These are phyloP conservation scores for Trichoderma asperelloides DNA, from an alignment of 495 filamentous ascomycete species.

Conservation along the genomic window DNA sequence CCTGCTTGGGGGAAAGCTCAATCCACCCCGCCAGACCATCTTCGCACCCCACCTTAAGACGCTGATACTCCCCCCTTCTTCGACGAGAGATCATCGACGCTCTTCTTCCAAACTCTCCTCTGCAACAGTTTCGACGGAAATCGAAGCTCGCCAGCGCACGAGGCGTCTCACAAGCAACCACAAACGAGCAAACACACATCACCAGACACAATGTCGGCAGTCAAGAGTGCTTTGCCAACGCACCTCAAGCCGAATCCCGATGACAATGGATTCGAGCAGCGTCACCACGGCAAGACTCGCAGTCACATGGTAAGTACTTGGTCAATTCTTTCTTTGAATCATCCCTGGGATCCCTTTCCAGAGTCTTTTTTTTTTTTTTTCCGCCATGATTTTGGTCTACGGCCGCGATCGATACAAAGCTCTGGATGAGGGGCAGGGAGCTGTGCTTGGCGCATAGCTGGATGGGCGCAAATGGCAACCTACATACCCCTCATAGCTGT, in stretches of 20 bases:
- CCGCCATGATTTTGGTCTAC: neutral
- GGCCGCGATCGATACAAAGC: neutral
- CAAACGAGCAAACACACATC: constrained; percentile 9
- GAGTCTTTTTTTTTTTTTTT: neutral
- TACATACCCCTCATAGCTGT: neutral
- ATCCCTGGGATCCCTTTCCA: constrained; percentile 3
- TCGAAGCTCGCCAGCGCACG: neutral
- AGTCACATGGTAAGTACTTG: constrained; percentile 81
- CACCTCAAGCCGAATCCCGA: constrained; percentile 59
- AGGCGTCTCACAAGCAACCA: neutral
- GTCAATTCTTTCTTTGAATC: neutral
- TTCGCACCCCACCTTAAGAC: constrained; percentile 3
- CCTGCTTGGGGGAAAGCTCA: constrained; percentile 6
- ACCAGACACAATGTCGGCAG: constrained; percentile 54
- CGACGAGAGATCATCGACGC: neutral
- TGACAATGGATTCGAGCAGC: constrained; percentile 44
- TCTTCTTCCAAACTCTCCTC: neutral
- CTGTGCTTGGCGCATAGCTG: neutral
- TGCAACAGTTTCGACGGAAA: neutral
- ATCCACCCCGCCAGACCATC: constrained; percentile 5
- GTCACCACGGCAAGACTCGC: constrained; percentile 91
- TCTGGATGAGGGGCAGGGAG: neutral
- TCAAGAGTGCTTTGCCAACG: constrained; percentile 62
- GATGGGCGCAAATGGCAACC: neutral
- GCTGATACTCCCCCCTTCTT: constrained; percentile 3